Evolutionary conservation across 768 basidiomycete genomes (phyloP), one percentile per base, ranked within the genome.

Genomic region (Crucibulum laeve): DNA sequence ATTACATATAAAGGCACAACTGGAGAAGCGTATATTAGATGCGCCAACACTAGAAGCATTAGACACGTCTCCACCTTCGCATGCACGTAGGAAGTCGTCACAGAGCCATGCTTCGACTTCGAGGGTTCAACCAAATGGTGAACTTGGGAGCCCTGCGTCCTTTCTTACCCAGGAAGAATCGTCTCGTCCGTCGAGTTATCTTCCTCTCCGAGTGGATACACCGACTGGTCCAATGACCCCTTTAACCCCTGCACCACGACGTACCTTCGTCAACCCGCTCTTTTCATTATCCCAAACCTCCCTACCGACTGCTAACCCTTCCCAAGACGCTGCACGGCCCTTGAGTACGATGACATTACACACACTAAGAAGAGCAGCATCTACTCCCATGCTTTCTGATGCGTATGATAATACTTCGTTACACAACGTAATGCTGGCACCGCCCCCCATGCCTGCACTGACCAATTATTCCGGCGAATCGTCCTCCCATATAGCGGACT

Each of bases 241-340:
- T 17, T 69, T 89, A 15, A 69, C 79, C 2, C 87, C 84, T 25
- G 79, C 87, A 4, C 86, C 87, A 7, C 70, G 79, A 38, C 73
- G 71, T 50, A 63, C 70, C 51, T 59, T 73, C 22, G 57, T 74
- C 44, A 75, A 69, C 42, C 63, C 74, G 6, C 55, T 72, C 15
- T 74, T 73, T 51, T 84, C 82, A 11, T 60, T 69, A 26, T 85
- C 83, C 2, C 80, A 83, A 51, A 77, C 77, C 57, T 82, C 19
- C 48, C 67, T 3, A 58, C 56, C 21, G 51, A 53, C 4, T 37
- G 24, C 34, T 37, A 42, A 46, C 42, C 33, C 18, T 22, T 32
- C 44, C 15, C 25, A 40, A 26, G 46, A 55, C n/a, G 40, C 46
- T 4, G 19, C 18, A 10, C 28, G 25, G 4, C 50, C 51, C 10